Base-by-base conservation (phyloP, 2,329 filamentous ascomycete species). In the Arthroderma sp. region DNA sequence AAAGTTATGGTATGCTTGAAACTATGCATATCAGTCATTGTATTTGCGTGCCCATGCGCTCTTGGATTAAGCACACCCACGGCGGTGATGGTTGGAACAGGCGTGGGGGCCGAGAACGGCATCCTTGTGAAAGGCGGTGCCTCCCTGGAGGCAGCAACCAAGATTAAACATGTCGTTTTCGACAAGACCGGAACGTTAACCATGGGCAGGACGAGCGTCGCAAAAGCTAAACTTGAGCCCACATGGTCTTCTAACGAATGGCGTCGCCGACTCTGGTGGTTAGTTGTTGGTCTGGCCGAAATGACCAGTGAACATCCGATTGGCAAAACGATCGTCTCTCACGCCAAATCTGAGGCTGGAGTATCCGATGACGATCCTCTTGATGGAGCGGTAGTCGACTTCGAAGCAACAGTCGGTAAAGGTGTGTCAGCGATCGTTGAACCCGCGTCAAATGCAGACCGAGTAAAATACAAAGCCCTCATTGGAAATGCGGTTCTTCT, bases 81-180 rank as follows among this genome's bases (percentile, higher is more conserved):
- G 0, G 91, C 91, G 2, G 88, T 98, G 60, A 96, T 98, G 91
- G 91, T 98, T 29, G 91, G 91, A 37, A 96, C 91, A n/a, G 91
- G 91, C 48, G 80, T 95, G 30, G 91, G 91, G 42, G 91, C 91
- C 2, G 85, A 95, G 64, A 83, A 94, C 54, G 91, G 91, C 27
- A 98, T 98, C 54, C 71, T 98, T n/a, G 87, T 96, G 62, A 98
- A 98, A 66, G 89, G 91, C 44, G 91, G 91, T 45, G 88, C 86
- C 36, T 87, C 88, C 29, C 71, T 98, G 3, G 89, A 98, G 68
- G 86, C 78, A 1, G 78, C 75, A 0, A 65, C 73, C 44, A 79
- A 75, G 47, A 65, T 74, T 0, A 71, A 76, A 0, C 77, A 87
- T 53, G 73, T 87, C 2, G 71, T 89, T 0, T 83, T 89, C 52